Percentiles rank a stretch among this genome's conserved stretches.
phyloP scores from a whole-genome alignment of 352 stramenopile species.

The Pythium pyrilobum region DNA sequence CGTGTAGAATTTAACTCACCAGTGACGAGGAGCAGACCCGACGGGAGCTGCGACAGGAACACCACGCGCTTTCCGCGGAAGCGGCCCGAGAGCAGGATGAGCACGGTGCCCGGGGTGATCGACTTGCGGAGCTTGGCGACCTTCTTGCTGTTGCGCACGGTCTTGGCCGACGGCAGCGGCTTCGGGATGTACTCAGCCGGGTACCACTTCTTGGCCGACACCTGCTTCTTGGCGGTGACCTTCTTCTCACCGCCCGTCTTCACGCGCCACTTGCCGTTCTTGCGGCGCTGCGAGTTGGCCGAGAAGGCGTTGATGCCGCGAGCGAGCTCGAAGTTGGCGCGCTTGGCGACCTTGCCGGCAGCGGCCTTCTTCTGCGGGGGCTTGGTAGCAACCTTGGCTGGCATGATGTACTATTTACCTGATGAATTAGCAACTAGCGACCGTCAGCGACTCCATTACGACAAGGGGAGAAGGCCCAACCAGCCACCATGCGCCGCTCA shows the following conservation, averaged over 20 bases:
- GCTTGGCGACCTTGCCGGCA: constrained; percentile 29
- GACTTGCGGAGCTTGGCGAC: constrained; percentile 92
- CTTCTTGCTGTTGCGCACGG: constrained; percentile 79
- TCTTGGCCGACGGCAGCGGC: constrained; percentile 69
- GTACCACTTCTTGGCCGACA: constrained; percentile 51
- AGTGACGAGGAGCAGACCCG: constrained; percentile 93
- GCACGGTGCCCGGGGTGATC: constrained; percentile 96
- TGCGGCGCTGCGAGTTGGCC: constrained; percentile 55
- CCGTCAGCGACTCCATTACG: constrained; percentile 5
- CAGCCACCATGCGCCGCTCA: too few relatives aligned
- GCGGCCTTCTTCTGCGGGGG: constrained; percentile 21
- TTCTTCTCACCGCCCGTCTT: constrained; percentile 29
- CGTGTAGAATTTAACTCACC: too few relatives aligned
- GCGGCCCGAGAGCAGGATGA: constrained; percentile 97
- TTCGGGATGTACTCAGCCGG: constrained; percentile 74
- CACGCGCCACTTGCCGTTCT: constrained; percentile 40
- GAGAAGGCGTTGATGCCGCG: constrained; percentile 76
- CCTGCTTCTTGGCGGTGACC: constrained; percentile 25
- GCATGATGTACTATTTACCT: constrained; percentile 26
- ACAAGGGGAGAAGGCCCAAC: too few relatives aligned
- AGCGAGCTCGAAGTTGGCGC: constrained; percentile 58
- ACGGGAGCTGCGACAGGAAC: constrained; percentile 96
- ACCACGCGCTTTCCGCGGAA: constrained; percentile 99
- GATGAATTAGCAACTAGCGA: background rate
- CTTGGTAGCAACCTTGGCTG: constrained; percentile 20